Conservation (phyloP, 78 protist genomes). For the Thecamonas trahens region DNA sequence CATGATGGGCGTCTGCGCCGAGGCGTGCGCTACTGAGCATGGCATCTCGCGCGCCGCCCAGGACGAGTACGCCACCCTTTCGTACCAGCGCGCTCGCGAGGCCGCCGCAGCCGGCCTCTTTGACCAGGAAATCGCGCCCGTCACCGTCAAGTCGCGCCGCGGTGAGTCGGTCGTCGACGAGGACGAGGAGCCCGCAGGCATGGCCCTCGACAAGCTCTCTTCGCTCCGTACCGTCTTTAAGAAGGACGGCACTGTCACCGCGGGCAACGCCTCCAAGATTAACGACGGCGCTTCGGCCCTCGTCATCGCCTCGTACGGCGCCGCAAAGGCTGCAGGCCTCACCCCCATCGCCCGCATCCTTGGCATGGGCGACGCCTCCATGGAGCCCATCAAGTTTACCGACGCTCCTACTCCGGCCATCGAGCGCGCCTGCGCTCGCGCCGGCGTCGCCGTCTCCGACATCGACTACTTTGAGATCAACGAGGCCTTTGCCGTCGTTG, state of each 20-base stretch:
- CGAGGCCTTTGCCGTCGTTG: slow-evolving; percentile 90
- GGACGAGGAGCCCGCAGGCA: slow-evolving; percentile 13
- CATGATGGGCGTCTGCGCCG: slow-evolving; percentile 78
- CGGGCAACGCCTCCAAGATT: slow-evolving; percentile 87
- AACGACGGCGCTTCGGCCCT: slow-evolving; percentile 95
- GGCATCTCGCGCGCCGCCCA: slow-evolving; percentile 77
- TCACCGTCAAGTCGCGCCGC: background rate
- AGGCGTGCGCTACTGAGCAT: slow-evolving; percentile 62
- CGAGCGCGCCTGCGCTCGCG: background rate
- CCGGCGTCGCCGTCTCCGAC: slow-evolving; percentile 21
- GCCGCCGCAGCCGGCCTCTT: slow-evolving; percentile 17
- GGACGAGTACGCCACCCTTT: slow-evolving; percentile 79
- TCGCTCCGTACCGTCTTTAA: slow-evolving; percentile 2
- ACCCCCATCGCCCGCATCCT: slow-evolving; percentile 66
- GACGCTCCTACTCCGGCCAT: slow-evolving; percentile 85
- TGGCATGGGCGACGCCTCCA: slow-evolving; percentile 78
- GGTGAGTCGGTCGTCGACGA: slow-evolving; percentile 7
- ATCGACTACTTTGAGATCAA: slow-evolving; percentile 89
- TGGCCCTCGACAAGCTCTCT: slow-evolving; percentile 5
- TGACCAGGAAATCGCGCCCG: slow-evolving; percentile 11
- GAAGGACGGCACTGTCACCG: slow-evolving; percentile 80
- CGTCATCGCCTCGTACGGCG: slow-evolving; percentile 55
- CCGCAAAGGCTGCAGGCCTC: slow-evolving; percentile 44
- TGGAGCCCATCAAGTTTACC: slow-evolving; percentile 85
- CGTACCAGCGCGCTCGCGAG: slow-evolving; percentile 57